Evolutionary conservation across 352 stramenopile genomes (phyloP), one percentile per base, ranked within the genome.

Genomic region (Thraustotheca clavata): DNA sequence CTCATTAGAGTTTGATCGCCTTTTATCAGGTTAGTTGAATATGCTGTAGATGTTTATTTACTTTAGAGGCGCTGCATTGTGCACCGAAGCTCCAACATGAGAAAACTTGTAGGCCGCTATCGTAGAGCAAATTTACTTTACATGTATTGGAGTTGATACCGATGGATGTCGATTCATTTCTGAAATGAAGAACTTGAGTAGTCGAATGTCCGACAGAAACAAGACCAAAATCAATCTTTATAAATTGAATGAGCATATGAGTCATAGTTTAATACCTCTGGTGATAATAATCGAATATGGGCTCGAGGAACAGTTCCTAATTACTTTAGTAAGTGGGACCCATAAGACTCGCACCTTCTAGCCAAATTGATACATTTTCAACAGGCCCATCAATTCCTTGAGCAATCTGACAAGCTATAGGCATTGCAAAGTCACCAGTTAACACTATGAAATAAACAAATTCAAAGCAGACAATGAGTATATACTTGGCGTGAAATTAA

Each of bases 161-260:
- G 8, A 52, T 52, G 12, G 75, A 59, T 14, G n/a, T 41, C 7
- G 73, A 71, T 9, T 54, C 49, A 41, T 84, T 84, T 1, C 62
- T 59, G 26, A 82, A 59, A 8, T 41, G 60, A 27, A 84, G 57
- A 36, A 55, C 69, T 33, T 68, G 41, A 12, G 87, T 73, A 2
- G 77, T 71, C 14, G 71, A 79, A 8, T 74, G 69, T 18, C 80
- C 79, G 4, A 85, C 80, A 3, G 86, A 69, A 2, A 92, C 81
- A 31, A 90, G 72, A 0, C 83, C 83, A 60, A 92, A 92, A 60
- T 92, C 80, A 22, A 92, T 67, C 49, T 52, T 35, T 22, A 22
- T 20, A 43, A 43, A 18, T 20, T 20, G 16, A 20, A 43, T 43
- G 16, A 43, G 16, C 38, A 43, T 4, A 4, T 47, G 27, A n/a